Base-by-base conservation (phyloP, 768 basidiomycete species). In the Dioszegia aurantiaca region DNA sequence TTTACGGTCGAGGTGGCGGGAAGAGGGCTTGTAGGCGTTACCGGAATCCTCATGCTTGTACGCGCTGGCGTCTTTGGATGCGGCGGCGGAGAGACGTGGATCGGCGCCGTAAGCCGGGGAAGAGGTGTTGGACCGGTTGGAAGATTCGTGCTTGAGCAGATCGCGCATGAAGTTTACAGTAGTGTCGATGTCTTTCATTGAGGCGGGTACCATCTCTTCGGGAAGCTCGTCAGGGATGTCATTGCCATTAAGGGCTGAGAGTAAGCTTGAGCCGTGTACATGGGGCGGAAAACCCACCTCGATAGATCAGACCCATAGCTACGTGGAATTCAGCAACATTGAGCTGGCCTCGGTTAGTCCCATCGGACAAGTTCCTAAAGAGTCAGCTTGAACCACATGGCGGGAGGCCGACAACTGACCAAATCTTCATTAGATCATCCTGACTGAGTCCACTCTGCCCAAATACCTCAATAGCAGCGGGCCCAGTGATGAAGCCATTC, bases 281-380 rank as follows among this genome's bases (percentile, higher is more conserved):
- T 9, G 14, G 17, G 5, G 1, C 37, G 31, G 26, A n/a, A 61
- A 26, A 83, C 89, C 67, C 79, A 97, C 94, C 83, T 72, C 95
- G 86, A 78, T 92, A 97, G 70, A 99, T 98, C 55, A 98, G 80
- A 52, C 89, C 91, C 94, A 99, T 99, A 0, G 95, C 95, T 58
- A 97, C 89, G 73, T 98, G 91, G 75, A 99, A 99, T 74, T 98
- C 95, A 14, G 89, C 87, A 26, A 94, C 80, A 66, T 95, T 97
- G 46, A 98, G 83, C 77, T 92, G 95, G 23, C 95, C 95, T 23
- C 91, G 86, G 77, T 98, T 90, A 60, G 93, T 88, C 37, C 84
- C 82, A 77, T 99, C 95, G 19, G 93, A 90, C 5, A 98, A 82
- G 14, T 85, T 86, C 94, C 92, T 97, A 59, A 21, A n/a, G 9